Percentiles rank a stretch among this genome's conserved stretches.
Evolutionary conservation across 306 rosid genomes (phyloP).

Genomic region (Inga leiocalycina): DNA sequence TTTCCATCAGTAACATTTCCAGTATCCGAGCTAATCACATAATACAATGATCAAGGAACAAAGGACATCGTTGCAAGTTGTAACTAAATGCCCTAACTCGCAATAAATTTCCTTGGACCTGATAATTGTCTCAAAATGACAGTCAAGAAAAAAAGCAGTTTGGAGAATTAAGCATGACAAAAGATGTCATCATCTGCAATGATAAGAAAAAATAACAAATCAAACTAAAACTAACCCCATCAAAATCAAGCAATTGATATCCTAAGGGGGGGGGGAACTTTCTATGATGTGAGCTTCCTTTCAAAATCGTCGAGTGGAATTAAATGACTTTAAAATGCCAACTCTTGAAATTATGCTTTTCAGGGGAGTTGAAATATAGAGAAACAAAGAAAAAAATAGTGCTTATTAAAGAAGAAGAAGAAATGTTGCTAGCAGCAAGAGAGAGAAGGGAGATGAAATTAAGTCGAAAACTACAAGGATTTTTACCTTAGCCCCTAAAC

Average conservation of each 20-base stretch:
- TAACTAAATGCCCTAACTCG: background rate
- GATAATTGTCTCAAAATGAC: background rate
- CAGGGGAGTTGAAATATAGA: background rate
- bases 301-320: background rate
- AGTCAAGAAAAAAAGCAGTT: background rate
- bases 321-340: background rate
- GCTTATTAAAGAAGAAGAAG: background rate
- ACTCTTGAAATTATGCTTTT: background rate
- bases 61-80: background rate
- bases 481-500: background rate
- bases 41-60: background rate
- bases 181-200: conserved; percentile 1
- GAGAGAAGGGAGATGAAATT: background rate
- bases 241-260: conserved; percentile 9
- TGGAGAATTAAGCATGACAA: conserved; percentile 16
- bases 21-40: conserved; percentile 3
- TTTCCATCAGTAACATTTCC: conserved; percentile 21
- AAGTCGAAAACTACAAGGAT: background rate
- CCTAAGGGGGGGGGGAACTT: background rate
- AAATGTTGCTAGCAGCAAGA: background rate
- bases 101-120: background rate
- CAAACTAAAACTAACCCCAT: conserved; percentile 1
- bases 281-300: background rate
- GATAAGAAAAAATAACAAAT: background rate
- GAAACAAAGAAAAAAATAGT: background rate